Base-by-base conservation (phyloP, 2,329 filamentous ascomycete species). In the Zymoseptoria ardabiliae region DNA sequence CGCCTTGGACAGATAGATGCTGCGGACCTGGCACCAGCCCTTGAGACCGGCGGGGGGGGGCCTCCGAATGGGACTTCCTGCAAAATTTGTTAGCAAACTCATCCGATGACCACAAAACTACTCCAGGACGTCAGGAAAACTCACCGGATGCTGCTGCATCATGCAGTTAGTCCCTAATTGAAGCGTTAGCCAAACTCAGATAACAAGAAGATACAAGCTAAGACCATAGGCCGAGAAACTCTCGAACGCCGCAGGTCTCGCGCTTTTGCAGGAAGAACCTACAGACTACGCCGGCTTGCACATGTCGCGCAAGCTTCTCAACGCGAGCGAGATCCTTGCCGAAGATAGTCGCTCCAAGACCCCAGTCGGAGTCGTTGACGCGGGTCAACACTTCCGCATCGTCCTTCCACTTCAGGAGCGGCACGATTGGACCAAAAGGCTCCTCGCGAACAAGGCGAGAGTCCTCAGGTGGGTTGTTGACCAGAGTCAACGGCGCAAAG, bases 351-450 rank as follows among this genome's bases (percentile, higher is more conserved):
- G 91, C 92, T 4, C 92, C 96, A 63, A 97, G 80, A 4, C 92
- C 92, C 71, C 95, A 95, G 64, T 95, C 87, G 76, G 90, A 94
- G 72, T 96, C 91, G 69, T 97, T 96, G 90, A 96, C 96, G 53
- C 92, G 77, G 66, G 79, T 77, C 63, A 96, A 77, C 1, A 92
- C 92, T 73, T 96, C 90, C 21, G 82, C 82, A 69, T 96, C 92
- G 67, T 79, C 78, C 71, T 85, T 85, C 63, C 96, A 91, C 74
- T 89, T 90, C 87, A 92, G 90, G 19, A 96, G 84, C 0, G 91
- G 88, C 67, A 97, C 92, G 17, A 96, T 85, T 1, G 92, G 92
- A 0, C 92, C 92, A 71, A 97, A 97, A 0, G 91, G 96, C 79
- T 97, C 92, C 66, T 96, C 90, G 25, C 80, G 91, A 91, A 96